Conservation (phyloP, 768 basidiomycete genomes). For the Naganishia onofrii region DNA sequence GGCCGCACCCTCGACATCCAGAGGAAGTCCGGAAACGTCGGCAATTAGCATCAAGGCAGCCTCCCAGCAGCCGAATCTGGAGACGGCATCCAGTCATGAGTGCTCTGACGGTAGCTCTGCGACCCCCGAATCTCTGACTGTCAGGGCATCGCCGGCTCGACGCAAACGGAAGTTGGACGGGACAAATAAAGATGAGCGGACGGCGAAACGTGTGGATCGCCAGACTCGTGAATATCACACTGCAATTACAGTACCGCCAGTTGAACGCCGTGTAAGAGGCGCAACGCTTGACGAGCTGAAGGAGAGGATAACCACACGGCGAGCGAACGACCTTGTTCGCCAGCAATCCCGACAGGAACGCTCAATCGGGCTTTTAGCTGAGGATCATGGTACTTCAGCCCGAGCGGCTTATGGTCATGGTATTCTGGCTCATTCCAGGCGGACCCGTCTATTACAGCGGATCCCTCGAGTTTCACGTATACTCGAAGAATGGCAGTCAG, state of each 20-base stretch:
- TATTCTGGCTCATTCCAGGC: background rate
- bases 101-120: background rate
- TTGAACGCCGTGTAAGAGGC: background rate
- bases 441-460: background rate
- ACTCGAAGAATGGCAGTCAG: slow-evolving; percentile 4
- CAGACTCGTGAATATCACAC: background rate
- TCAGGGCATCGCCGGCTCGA: background rate
- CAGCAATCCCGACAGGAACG: background rate
- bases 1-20: no score
- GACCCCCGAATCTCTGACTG: background rate
- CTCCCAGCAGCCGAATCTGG: no score
- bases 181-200: background rate
- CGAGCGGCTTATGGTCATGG: background rate
- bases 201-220: background rate
- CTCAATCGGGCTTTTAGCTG: background rate
- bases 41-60: no score
- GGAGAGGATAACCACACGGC: background rate
- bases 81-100: no score
- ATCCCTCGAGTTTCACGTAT: background rate
- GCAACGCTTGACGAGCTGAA: background rate
- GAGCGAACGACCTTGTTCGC: background rate
- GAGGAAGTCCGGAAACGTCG: no score
- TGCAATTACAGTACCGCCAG: background rate
- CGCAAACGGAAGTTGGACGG: background rate
- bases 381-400: background rate